Conservation (phyloP, 768 basidiomycete genomes). For the Pisolithus tinctorius region DNA sequence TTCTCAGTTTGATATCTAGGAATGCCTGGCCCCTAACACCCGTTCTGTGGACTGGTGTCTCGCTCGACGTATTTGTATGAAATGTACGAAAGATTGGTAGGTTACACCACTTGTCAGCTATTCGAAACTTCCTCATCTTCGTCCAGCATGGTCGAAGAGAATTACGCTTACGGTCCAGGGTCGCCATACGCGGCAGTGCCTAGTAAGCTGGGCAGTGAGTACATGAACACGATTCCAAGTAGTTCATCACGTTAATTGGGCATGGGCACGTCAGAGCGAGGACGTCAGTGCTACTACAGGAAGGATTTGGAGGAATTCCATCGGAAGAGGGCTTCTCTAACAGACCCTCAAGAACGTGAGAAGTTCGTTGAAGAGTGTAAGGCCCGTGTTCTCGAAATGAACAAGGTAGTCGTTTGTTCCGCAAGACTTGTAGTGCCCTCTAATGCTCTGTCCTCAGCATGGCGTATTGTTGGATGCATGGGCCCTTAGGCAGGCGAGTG, state of each 20-base stretch:
- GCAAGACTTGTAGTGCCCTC: not conserved
- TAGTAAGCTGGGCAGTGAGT: slow-evolving; percentile 29
- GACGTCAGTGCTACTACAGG: slow-evolving; percentile 23
- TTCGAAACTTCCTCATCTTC: not conserved
- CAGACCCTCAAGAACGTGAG: slow-evolving; percentile 21
- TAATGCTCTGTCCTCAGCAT: slow-evolving; percentile 24
- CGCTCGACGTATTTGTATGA: slow-evolving; percentile 29
- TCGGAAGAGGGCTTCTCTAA: slow-evolving; percentile 22
- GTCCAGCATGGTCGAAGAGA: slow-evolving; percentile 23
- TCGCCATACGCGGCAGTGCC: slow-evolving; percentile 21
- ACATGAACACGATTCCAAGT: not conserved
- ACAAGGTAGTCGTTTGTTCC: slow-evolving; percentile 19
- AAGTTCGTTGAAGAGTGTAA: slow-evolving; percentile 31
- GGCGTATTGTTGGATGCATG: slow-evolving; percentile 35
- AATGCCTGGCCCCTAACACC: slow-evolving; percentile 25
- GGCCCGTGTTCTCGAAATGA: slow-evolving; percentile 24
- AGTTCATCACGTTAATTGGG: not conserved
- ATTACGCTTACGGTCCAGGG: slow-evolving; percentile 12
- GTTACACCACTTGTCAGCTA: not conserved
- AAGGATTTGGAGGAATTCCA: slow-evolving; percentile 26
- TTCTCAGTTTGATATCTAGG: slow-evolving; percentile 16
- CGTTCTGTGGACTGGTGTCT: slow-evolving; percentile 27
- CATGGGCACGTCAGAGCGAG: slow-evolving; percentile 16
- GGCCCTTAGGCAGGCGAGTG: slow-evolving; percentile 30
- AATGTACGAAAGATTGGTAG: slow-evolving; percentile 23